Base-by-base conservation (phyloP, 2,329 filamentous ascomycete species). In the Colletotrichum gigasporum region DNA sequence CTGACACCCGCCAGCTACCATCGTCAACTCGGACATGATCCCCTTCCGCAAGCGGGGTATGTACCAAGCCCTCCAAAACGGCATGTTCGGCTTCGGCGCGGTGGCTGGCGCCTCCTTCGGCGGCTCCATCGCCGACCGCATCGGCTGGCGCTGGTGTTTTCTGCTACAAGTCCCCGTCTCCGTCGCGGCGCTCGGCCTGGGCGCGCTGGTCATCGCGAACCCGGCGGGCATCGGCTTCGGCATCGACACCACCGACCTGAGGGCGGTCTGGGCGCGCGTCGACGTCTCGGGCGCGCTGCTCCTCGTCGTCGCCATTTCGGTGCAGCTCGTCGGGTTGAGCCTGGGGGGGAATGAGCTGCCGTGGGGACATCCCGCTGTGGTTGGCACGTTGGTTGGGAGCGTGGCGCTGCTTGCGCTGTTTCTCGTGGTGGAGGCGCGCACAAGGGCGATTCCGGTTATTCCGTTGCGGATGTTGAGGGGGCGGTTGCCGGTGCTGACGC, bases 121-220 rank as follows among this genome's bases (percentile, higher is more conserved):
- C 3, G 89, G 89, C 2, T 82, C 85, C 32, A 83, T 92, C 10
- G 87, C 87, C 22, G 88, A 91, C 68, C 79, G 76, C 2, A 80
- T 92, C 20, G 89, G 90, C 9, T 92, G 90, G 90, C 81, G 90
- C 20, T 90, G 86, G 83, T 89, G 86, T 59, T 91, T 91, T 63
- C 70, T 89, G 3, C 76, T 88, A 2, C 89, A 91, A 69, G 84
- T 89, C 0, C 88, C 88, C 0, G 72, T 90, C 0, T 88, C 86
- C 0, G 64, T 82, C 2, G 69, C 84, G n/a, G 87, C 87, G 0
- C 77, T 90, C 1, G 37, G 82, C 0, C 75, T 87, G 10, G 87
- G 87, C 0, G 80, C 79, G 32, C 67, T 86, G 2, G 85, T 87
- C 2, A 78, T 90, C 41, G 75, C 80, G 53, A 80, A 87, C 57